These are phyloP conservation scores for Aspergillus olivimuriae DNA, from an alignment of 495 filamentous ascomycete species.

Conservation along the genomic window DNA sequence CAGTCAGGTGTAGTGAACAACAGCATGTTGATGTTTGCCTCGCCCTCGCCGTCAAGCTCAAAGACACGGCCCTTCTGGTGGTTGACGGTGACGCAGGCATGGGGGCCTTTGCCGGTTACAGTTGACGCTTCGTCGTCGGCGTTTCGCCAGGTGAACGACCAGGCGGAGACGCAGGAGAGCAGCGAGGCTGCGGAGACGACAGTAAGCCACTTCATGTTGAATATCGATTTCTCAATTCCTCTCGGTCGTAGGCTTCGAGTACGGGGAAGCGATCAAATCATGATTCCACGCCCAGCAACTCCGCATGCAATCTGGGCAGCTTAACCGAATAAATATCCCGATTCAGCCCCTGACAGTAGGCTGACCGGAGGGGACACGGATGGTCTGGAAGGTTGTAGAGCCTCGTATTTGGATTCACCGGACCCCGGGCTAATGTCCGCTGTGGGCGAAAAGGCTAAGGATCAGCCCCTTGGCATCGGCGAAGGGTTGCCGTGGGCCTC, in stretches of 20 bases:
- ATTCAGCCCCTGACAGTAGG: background rate
- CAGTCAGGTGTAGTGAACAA: slow-evolving; percentile 14
- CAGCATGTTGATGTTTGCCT: slow-evolving; percentile 19
- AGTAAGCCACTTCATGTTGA: background rate
- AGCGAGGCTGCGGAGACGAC: slow-evolving; percentile 2
- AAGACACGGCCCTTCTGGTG: slow-evolving; percentile 17
- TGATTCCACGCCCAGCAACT: too few relatives aligned
- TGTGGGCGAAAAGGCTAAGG: background rate
- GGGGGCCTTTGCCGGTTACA: slow-evolving; percentile 12
- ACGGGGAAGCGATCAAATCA: too few relatives aligned
- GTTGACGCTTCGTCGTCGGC: slow-evolving; percentile 5
- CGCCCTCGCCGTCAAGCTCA: slow-evolving; percentile 11
- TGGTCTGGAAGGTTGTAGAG: background rate
- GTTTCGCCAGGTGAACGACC: slow-evolving; percentile 18
- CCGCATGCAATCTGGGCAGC: background rate
- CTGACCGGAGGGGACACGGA: too few relatives aligned
- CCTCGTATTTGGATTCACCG: background rate
- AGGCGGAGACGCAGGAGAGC: slow-evolving; percentile 11
- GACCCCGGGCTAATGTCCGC: background rate
- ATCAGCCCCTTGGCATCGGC: background rate
- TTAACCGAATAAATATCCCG: background rate
- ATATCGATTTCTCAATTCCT: too few relatives aligned
- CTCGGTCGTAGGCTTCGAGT: too few relatives aligned
- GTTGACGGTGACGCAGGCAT: slow-evolving; percentile 13
- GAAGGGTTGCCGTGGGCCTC: background rate